Evolutionary conservation across 768 basidiomycete genomes (phyloP).

Genomic region (Cystoderma amianthinum): DNA sequence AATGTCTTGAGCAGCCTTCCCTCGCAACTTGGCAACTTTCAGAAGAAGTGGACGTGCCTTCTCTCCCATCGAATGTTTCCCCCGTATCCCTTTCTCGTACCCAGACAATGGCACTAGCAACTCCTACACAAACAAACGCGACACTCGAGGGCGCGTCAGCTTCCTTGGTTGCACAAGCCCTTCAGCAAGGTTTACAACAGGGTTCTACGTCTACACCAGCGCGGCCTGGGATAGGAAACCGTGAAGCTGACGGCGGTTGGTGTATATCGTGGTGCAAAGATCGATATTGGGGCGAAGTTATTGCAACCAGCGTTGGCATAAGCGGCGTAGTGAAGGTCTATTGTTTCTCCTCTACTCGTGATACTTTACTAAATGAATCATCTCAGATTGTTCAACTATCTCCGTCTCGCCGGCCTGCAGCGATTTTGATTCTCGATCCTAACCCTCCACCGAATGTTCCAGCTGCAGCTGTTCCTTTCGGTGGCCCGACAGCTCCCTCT

Average conservation of each 20-base stretch:
- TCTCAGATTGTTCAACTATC: constrained; percentile 69
- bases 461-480: constrained; percentile 7
- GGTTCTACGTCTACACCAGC: constrained; percentile 12
- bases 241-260: constrained; percentile 91
- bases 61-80: constrained; percentile 38
- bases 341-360: not conserved
- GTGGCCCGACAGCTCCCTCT: constrained; percentile 3
- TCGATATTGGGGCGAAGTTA: constrained; percentile 87
- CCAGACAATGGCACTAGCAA: constrained; percentile 57
- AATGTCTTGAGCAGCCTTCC: constrained; percentile 75
- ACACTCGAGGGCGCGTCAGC: constrained; percentile 50
- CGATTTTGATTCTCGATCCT: constrained; percentile 56
- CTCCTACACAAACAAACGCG: constrained; percentile 60
- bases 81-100: constrained; percentile 34
- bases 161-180: constrained; percentile 56
- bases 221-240: constrained; percentile 44
- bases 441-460: constrained; percentile 20
- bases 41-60: constrained; percentile 70
- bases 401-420: constrained; percentile 57
- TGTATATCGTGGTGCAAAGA: constrained; percentile 95
- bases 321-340: constrained; percentile 72
- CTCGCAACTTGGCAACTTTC: constrained; percentile 69
- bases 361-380: constrained; percentile 2
- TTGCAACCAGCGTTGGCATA: constrained; percentile 72
- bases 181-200: constrained; percentile 45